Percentiles rank a stretch among this genome's conserved stretches.
Evolutionary conservation across 2,329 filamentous ascomycete genomes (phyloP).

Genomic region (Dothidotthia symphoricarpi): DNA sequence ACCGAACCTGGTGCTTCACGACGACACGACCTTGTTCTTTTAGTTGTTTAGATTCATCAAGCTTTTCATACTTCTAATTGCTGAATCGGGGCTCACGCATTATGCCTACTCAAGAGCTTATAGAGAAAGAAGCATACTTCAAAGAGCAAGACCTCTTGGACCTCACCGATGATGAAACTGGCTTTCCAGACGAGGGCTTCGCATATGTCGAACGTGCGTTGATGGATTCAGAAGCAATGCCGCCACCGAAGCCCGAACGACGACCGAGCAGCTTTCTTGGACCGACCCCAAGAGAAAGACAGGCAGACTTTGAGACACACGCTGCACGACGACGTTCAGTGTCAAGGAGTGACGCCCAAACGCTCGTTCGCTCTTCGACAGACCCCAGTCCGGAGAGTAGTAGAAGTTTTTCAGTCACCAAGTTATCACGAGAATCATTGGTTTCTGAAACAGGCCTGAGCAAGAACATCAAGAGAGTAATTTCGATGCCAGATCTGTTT

Average conservation of each 20-base stretch:
- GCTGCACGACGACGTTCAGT: slow-evolving; percentile 15
- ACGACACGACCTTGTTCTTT: too few relatives aligned
- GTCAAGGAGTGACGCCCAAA: slow-evolving; percentile 6
- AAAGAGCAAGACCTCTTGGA: slow-evolving; percentile 31
- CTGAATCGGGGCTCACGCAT: too few relatives aligned
- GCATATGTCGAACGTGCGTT: slow-evolving; percentile 21
- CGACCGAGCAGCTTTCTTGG: slow-evolving; percentile 32
- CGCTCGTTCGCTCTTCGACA: slow-evolving; percentile 18
- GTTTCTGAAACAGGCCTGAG: slow-evolving; percentile 1
- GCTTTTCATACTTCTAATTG: too few relatives aligned
- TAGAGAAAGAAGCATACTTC: slow-evolving; percentile 32
- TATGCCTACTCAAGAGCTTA: slow-evolving; percentile 27
- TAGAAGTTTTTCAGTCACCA: slow-evolving; percentile 16
- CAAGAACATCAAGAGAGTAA: slow-evolving; percentile 20
- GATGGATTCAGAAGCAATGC: slow-evolving; percentile 21
- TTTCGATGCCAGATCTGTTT: slow-evolving; percentile 21
- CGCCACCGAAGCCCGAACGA: slow-evolving; percentile 12
- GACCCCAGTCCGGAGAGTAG: slow-evolving; percentile 14
- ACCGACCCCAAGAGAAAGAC: slow-evolving; percentile 30
- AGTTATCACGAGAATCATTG: slow-evolving; percentile 3
- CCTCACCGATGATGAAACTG: slow-evolving; percentile 29
- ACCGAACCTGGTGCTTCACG: too few relatives aligned
- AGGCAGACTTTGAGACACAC: slow-evolving; percentile 27
- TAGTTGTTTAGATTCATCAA: too few relatives aligned
- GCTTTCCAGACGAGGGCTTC: slow-evolving; percentile 13